These are phyloP conservation scores for Zygotorulaspora danielsina DNA, from an alignment of 805 yeast genomes.

Conservation along the genomic window DNA sequence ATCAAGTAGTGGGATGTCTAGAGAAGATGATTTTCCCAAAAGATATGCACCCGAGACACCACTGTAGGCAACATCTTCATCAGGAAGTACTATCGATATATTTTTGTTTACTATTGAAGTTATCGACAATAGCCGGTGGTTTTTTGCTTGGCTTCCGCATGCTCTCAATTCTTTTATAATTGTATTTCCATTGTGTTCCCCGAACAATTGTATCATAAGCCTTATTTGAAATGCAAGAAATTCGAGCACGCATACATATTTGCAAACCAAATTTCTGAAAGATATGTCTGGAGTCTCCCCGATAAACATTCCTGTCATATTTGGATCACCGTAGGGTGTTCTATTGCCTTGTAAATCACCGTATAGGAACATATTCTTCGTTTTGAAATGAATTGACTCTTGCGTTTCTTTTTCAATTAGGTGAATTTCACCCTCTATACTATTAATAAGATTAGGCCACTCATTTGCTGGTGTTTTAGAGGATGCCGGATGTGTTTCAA, in stretches of 20 bases:
- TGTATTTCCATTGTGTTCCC: background rate
- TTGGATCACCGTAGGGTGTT: slow-evolving; percentile 49
- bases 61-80: slow-evolving; percentile 15
- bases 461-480: slow-evolving; percentile 4
- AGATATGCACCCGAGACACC: slow-evolving; percentile 25
- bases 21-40: slow-evolving; percentile 18
- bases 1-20: slow-evolving; percentile 6
- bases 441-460: slow-evolving; percentile 18
- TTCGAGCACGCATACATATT: slow-evolving; percentile 47
- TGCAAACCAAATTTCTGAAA: slow-evolving; percentile 35
- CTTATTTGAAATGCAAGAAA: slow-evolving; percentile 49
- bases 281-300: slow-evolving; percentile 44
- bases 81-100: slow-evolving; percentile 14
- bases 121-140: slow-evolving; percentile 39
- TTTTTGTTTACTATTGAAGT: slow-evolving; percentile 26
- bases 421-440: slow-evolving; percentile 23
- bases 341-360: slow-evolving; percentile 59
- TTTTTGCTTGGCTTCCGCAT: slow-evolving; percentile 53
- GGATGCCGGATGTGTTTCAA: slow-evolving; percentile 40
- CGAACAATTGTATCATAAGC: slow-evolving; percentile 38
- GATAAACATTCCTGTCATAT: slow-evolving; percentile 46
- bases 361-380: slow-evolving; percentile 42
- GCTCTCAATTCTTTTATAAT: slow-evolving; percentile 38
- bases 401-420: slow-evolving; percentile 15
- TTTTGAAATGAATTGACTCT: slow-evolving; percentile 26